phyloP scores from a whole-genome alignment of 1,284 basidiomycete species.

The Leccinum angustisporum region DNA sequence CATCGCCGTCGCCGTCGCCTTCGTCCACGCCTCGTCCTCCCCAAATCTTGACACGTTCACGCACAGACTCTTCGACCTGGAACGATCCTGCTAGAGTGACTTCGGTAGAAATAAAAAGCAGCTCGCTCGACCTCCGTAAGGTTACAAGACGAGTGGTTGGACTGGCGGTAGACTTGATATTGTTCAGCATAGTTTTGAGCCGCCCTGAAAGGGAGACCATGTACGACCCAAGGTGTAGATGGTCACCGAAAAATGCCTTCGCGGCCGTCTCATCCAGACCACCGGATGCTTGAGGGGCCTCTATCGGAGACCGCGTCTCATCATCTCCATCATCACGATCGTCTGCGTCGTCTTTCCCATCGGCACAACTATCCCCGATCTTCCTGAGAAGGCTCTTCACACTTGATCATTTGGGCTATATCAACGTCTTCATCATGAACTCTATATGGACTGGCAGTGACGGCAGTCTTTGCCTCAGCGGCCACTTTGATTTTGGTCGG shows the following conservation, averaged over 20 bases:
- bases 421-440: constrained; percentile 70
- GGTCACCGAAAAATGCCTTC: constrained; percentile 82
- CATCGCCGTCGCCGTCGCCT: constrained; percentile 43
- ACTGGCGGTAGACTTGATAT: constrained; percentile 83
- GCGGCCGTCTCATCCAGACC: constrained; percentile 74
- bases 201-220: constrained; percentile 86
- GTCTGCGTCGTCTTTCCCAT: constrained; percentile 46
- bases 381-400: constrained; percentile 54
- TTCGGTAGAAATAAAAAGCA: constrained; percentile 95
- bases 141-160: constrained; percentile 83
- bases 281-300: constrained; percentile 46
- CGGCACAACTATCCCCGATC: constrained; percentile 41
- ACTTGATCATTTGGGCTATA: constrained; percentile 62
- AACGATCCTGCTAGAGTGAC: constrained; percentile 96
- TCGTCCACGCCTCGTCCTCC: constrained; percentile 80
- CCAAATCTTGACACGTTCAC: constrained; percentile 85
- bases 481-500: constrained; percentile 62
- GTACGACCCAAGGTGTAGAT: constrained; percentile 83
- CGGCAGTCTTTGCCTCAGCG: constrained; percentile 58
- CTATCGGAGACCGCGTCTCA: constrained; percentile 31
- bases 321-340: constrained; percentile 51
- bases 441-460: constrained; percentile 58
- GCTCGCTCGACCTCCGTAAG: constrained; percentile 91
- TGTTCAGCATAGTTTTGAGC: constrained; percentile 86
- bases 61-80: constrained; percentile 89